Conservation (phyloP, 331 rosid species). For the Malus hybrid region DNA sequence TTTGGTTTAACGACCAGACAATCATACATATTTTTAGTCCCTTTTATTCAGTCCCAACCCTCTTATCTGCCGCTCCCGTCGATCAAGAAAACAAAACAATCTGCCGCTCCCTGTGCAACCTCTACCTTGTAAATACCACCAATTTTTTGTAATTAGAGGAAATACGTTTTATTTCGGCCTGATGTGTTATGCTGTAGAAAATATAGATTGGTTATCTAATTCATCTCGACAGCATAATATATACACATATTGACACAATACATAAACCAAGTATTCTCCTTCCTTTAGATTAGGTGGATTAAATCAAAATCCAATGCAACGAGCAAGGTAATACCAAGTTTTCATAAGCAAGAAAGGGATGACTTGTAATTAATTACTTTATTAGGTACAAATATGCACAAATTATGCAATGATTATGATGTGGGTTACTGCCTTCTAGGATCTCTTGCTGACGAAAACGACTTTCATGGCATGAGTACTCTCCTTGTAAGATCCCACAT, state of each 20-base stretch:
- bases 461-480: neutral
- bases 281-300: neutral
- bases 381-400: no score
- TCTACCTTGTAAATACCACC: neutral
- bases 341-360: neutral
- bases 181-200: neutral
- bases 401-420: neutral
- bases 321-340: neutral
- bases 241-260: accelerated
- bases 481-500: neutral
- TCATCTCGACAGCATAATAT: neutral
- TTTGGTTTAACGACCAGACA: neutral
- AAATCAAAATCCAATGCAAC: neutral
- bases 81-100: neutral
- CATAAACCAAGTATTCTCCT: neutral
- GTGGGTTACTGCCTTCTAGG: neutral
- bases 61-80: neutral
- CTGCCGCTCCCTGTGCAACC: neutral
- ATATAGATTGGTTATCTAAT: no score
- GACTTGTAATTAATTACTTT: neutral
- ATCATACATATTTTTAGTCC: neutral
- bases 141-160: neutral
- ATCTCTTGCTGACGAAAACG: neutral
- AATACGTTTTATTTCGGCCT: neutral
- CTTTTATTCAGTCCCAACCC: neutral